These are phyloP conservation scores for Amesomyces nigricolor DNA, from an alignment of 2,329 filamentous ascomycete genomes.

Conservation along the genomic window DNA sequence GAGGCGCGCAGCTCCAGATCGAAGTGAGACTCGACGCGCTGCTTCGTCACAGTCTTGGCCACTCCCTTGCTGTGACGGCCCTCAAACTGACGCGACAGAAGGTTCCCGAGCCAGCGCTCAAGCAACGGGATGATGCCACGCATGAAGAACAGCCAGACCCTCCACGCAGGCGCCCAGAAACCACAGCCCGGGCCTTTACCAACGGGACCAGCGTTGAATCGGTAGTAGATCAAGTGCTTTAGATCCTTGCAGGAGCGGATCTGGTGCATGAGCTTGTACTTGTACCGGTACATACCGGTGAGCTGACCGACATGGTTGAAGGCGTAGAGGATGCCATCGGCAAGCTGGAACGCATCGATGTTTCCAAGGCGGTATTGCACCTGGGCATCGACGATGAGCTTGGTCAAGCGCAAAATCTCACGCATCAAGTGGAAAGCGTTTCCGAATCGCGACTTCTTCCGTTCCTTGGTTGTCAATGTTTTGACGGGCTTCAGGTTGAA, in stretches of 20 bases:
- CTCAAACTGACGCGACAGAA: slow-evolving; percentile 95
- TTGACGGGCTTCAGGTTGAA: slow-evolving; percentile 99
- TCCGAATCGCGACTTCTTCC: slow-evolving; percentile 98
- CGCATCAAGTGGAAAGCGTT: slow-evolving; percentile 99
- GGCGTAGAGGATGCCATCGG: slow-evolving; percentile 96
- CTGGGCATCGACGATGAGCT: slow-evolving; percentile 96
- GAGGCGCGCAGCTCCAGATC: slow-evolving; percentile 95
- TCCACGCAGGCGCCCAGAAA: slow-evolving; percentile 98
- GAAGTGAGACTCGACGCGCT: slow-evolving; percentile 97
- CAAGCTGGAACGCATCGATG: slow-evolving; percentile 97
- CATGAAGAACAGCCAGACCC: slow-evolving; percentile 99
- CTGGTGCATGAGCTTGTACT: slow-evolving; percentile 99
- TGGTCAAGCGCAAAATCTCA: slow-evolving; percentile 91
- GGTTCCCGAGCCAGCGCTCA: slow-evolving; percentile 94
- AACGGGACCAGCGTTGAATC: slow-evolving; percentile 94
- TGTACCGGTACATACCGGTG: slow-evolving; percentile 99
- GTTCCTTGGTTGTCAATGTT: slow-evolving; percentile 95
- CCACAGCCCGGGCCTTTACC: slow-evolving; percentile 97
- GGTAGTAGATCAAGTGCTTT: slow-evolving; percentile 98
- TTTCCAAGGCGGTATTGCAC: slow-evolving; percentile 97
- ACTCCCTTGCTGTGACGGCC: slow-evolving; percentile 98
- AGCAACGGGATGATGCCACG: slow-evolving; percentile 94
- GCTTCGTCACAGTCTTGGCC: slow-evolving; percentile 97
- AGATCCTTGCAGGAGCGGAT: slow-evolving; percentile 98
- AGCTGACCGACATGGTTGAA: slow-evolving; percentile 99